Evolutionary conservation across 805 yeast genomes (phyloP).

Genomic region (Candida piceae): DNA sequence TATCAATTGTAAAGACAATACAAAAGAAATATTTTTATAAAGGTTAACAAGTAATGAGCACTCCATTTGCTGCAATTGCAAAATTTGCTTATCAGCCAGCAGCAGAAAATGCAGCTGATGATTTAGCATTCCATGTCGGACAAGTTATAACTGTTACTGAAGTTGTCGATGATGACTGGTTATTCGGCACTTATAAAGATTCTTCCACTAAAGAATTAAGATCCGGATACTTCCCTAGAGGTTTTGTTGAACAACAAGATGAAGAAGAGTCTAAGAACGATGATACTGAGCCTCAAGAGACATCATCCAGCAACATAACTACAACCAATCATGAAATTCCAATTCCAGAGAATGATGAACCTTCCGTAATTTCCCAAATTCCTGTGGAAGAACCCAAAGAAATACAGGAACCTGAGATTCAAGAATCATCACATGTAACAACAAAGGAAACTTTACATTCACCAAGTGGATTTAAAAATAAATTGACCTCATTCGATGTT

Average conservation of each 20-base stretch:
- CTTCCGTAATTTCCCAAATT: background rate
- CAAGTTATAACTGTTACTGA: constrained; percentile 70
- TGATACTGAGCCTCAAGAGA: too few relatives aligned
- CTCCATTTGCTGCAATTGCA: constrained; percentile 28
- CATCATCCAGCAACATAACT: too few relatives aligned
- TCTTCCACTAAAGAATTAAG: constrained; percentile 35
- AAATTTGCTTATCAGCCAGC: constrained; percentile 29
- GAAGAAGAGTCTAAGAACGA: too few relatives aligned
- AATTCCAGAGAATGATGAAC: background rate
- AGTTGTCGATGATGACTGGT: constrained; percentile 92
- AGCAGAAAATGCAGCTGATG: constrained; percentile 70
- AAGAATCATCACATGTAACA: background rate
- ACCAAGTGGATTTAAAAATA: constrained; percentile 35
- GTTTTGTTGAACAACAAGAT: constrained; percentile 53
- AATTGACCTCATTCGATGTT: constrained; percentile 47
- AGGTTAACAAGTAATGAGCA: too few relatives aligned
- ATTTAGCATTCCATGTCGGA: constrained; percentile 63
- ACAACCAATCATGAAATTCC: too few relatives aligned
- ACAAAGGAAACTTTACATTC: background rate
- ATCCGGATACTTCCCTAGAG: constrained; percentile 83
- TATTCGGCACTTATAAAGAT: constrained; percentile 56
- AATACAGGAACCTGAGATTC: too few relatives aligned
- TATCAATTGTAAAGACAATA: too few relatives aligned
- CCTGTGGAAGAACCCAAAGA: background rate
- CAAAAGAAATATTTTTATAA: too few relatives aligned